These are phyloP conservation scores for Kwoniella pini DNA, from an alignment of 768 basidiomycete species.

Conservation along the genomic window DNA sequence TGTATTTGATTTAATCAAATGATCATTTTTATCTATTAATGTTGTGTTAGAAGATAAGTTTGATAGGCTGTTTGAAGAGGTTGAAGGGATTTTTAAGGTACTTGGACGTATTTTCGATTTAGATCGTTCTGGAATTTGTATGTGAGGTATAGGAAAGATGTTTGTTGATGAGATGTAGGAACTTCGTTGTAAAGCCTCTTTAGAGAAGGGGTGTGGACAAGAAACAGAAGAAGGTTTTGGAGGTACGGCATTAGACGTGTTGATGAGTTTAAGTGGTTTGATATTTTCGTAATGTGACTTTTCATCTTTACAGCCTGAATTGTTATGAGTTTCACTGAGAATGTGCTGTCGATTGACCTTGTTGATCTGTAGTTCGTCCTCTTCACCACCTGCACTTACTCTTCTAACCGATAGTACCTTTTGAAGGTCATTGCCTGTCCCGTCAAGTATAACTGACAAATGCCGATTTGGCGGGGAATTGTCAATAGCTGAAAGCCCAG, in stretches of 20 bases:
- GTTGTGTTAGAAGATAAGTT: neutral
- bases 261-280: neutral
- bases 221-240: neutral
- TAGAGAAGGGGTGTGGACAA: slow-evolving; percentile 15
- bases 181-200: neutral
- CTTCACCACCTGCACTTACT: slow-evolving; percentile 15
- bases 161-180: neutral
- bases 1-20: neutral
- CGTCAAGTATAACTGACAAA: slow-evolving; percentile 5
- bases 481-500: too few species aligned
- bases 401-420: slow-evolving; percentile 6
- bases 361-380: slow-evolving; percentile 4
- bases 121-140: neutral
- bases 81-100: neutral
- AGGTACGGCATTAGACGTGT: neutral
- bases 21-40: neutral
- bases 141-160: slow-evolving; percentile 1
- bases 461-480: too few species aligned
- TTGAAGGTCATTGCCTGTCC: neutral
- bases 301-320: too few species aligned
- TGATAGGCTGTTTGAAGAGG: neutral
- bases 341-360: neutral
- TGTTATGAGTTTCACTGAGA: too few species aligned
- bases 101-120: neutral
- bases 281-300: neutral